Conservation (phyloP, 83 land plant genomes). For the Isoetes engelmannii region DNA sequence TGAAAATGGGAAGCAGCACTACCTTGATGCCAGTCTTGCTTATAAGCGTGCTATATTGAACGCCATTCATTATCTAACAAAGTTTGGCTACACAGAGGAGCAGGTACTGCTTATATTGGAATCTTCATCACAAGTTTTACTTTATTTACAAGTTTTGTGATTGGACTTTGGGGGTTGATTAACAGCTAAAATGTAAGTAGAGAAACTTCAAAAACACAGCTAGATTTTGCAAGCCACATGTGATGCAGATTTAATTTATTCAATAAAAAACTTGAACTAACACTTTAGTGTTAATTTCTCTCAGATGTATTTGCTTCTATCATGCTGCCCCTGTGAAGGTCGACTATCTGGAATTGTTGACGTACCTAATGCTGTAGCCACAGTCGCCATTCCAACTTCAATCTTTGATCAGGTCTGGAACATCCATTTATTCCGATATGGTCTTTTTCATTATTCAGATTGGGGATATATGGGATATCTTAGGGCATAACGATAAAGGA, state of each 20-base stretch:
- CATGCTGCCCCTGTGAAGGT: slow-evolving; percentile 95
- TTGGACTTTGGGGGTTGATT: not conserved
- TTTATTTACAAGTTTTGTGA: not conserved
- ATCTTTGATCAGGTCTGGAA: slow-evolving; percentile 73
- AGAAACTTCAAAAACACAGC: not conserved
- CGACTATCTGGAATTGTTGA: slow-evolving; percentile 87
- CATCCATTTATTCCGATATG: not conserved
- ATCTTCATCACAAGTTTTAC: not conserved
- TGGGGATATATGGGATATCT: not conserved
- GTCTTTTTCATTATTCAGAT: not conserved
- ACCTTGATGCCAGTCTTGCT: slow-evolving; percentile 77
- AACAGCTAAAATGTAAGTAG: not conserved
- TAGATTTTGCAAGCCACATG: not conserved
- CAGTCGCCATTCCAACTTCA: slow-evolving; percentile 71
- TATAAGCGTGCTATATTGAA: slow-evolving; percentile 87
- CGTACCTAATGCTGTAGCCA: slow-evolving; percentile 74
- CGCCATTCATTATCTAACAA: slow-evolving; percentile 77
- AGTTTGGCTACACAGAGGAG: slow-evolving; percentile 79
- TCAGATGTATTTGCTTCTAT: slow-evolving; percentile 68
- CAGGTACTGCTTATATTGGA: slow-evolving; percentile 44
- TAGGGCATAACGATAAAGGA: not conserved
- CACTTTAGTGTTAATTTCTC: not conserved
- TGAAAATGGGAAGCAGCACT: slow-evolving; percentile 83
- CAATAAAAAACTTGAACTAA: not conserved
- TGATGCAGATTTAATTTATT: not conserved